These are phyloP conservation scores for Talaromyces sp. DNA, from an alignment of 2,329 filamentous ascomycete species.

Conservation along the genomic window DNA sequence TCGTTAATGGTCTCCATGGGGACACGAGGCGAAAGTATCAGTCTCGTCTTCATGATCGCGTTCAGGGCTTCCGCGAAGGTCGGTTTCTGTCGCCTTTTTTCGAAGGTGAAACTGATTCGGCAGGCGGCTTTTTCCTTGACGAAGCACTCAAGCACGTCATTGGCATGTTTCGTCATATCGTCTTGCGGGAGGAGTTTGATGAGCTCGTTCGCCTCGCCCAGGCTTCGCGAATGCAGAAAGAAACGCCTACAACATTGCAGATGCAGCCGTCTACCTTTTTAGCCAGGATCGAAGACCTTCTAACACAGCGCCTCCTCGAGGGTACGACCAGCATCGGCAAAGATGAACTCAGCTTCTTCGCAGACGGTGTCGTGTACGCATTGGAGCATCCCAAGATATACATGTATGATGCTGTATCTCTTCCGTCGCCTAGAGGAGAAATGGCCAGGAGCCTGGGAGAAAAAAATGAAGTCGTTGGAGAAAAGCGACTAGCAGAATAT, in stretches of 20 bases:
- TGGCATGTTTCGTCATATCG: constrained; percentile 40
- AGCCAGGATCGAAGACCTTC: constrained; percentile 33
- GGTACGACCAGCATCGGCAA: constrained; percentile 31
- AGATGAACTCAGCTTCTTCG: constrained; percentile 41
- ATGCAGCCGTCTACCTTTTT: constrained; percentile 25
- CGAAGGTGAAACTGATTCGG: constrained; percentile 29
- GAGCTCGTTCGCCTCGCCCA: constrained; percentile 31
- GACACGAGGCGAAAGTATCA: constrained; percentile 34
- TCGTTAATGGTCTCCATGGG: constrained; percentile 42
- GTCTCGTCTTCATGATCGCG: constrained; percentile 31
- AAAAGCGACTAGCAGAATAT: neutral
- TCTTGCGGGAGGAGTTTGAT: constrained; percentile 35
- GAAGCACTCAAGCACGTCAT: constrained; percentile 37
- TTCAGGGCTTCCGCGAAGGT: constrained; percentile 33
- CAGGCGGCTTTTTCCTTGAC: constrained; percentile 39
- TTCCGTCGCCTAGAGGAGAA: neutral
- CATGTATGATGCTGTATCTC: constrained; percentile 13
- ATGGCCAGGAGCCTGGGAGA: neutral
- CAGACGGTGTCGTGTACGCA: constrained; percentile 36
- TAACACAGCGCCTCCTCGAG: constrained; percentile 33
- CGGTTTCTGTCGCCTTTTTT: constrained; percentile 32
- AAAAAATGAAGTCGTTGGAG: neutral
- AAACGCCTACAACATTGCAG: constrained; percentile 15
- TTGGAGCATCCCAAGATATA: constrained; percentile 24
- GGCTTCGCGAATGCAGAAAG: constrained; percentile 21